phyloP scores from a whole-genome alignment of 1,284 basidiomycete genomes.

The Papiliotrema terrestris region DNA sequence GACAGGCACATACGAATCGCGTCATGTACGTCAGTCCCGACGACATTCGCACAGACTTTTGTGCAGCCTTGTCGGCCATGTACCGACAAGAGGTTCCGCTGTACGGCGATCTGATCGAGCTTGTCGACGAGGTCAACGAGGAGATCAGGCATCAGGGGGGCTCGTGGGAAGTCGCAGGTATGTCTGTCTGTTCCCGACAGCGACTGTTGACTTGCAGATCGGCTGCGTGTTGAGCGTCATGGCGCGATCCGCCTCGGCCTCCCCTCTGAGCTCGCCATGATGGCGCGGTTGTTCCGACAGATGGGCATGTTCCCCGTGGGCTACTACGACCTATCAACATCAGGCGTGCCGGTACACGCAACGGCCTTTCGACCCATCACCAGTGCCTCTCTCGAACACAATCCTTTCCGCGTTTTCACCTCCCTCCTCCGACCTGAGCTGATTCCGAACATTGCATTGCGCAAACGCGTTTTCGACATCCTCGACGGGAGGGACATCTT shows the following conservation, averaged over 20 bases:
- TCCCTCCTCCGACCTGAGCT: conserved; percentile 46
- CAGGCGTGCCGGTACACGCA: conserved; percentile 49
- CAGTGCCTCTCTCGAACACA: conserved; percentile 32
- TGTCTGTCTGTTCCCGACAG: background rate
- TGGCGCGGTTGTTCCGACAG: conserved; percentile 43
- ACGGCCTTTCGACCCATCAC: conserved; percentile 49
- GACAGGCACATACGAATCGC: no score
- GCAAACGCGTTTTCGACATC: conserved; percentile 30
- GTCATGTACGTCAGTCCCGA: conserved; percentile 24
- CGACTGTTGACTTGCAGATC: conserved; percentile 16
- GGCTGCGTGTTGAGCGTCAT: conserved; percentile 48
- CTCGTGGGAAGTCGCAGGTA: conserved; percentile 15
- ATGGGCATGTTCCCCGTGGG: conserved; percentile 50
- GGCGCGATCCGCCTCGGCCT: conserved; percentile 51
- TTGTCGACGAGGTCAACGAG: conserved; percentile 48
- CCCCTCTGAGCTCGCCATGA: conserved; percentile 40
- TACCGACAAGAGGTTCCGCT: conserved; percentile 49
- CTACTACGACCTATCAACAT: conserved; percentile 50
- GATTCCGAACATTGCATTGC: conserved; percentile 30
- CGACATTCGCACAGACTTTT: conserved; percentile 44
- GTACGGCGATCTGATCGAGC: conserved; percentile 48
- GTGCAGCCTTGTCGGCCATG: conserved; percentile 44
- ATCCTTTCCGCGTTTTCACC: conserved; percentile 51
- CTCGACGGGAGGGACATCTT: conserved; percentile 45
- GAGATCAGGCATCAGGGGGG: background rate